Conservation (phyloP, 2,329 filamentous ascomycete genomes). For the Colletotrichum tropicicola region DNA sequence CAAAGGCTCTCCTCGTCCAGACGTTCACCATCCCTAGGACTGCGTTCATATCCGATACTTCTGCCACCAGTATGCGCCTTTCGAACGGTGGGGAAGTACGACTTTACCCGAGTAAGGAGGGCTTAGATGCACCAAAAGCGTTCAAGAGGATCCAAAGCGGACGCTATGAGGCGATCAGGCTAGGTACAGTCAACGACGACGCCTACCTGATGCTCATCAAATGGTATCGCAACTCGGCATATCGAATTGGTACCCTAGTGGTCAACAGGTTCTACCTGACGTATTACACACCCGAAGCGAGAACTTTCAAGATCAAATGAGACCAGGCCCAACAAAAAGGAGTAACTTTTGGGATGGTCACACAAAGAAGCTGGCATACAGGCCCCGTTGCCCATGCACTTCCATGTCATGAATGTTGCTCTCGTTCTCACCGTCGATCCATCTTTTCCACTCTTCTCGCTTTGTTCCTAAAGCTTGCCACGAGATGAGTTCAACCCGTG, state of each 20-base stretch:
- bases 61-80: conserved; percentile 4
- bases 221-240: conserved; percentile 3
- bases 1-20: not conserved
- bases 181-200: conserved; percentile 1
- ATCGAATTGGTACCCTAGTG: not conserved
- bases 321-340: no score
- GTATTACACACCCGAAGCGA: not conserved
- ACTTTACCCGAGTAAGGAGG: conserved; percentile 6
- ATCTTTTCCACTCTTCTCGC: no score
- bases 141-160: conserved; percentile 6
- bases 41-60: conserved; percentile 1
- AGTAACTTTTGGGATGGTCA: no score
- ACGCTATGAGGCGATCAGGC: conserved; percentile 7
- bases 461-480: no score
- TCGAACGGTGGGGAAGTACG: conserved; percentile 2
- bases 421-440: no score
- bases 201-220: conserved; percentile 15
- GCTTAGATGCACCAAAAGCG: not conserved
- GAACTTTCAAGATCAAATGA: conserved; percentile 5
- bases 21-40: conserved; percentile 1
- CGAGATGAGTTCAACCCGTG: no score
- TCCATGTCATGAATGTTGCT: no score
- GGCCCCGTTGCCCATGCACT: no score
- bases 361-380: no score
- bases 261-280: conserved; percentile 11